Evolutionary conservation across 805 yeast genomes (phyloP).

Genomic region (Ogataea allantospora): DNA sequence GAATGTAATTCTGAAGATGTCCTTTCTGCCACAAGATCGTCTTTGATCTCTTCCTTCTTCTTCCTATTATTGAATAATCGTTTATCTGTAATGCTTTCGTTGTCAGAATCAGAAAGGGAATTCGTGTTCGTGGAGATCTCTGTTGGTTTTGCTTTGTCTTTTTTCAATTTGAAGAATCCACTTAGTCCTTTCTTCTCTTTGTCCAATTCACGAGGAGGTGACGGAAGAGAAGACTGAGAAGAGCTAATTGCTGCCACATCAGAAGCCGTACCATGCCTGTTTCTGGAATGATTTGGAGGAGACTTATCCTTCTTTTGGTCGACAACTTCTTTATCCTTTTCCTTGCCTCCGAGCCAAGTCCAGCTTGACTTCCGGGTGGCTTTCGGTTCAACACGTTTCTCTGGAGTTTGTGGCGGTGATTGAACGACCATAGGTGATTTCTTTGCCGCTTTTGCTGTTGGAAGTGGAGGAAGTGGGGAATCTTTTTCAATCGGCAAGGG

Average conservation of each 20-base stretch:
- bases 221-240: constrained; percentile 8
- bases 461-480: constrained; percentile 19
- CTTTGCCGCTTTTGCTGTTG: constrained; percentile 1
- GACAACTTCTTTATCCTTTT: constrained; percentile 8
- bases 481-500: constrained; percentile 14
- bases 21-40: neutral
- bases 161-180: constrained; percentile 29
- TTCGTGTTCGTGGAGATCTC: constrained; percentile 15
- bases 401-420: constrained; percentile 14
- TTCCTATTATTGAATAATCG: constrained; percentile 10
- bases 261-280: constrained; percentile 30
- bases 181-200: constrained; percentile 22
- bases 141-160: constrained; percentile 19
- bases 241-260: constrained; percentile 5
- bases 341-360: constrained; percentile 19
- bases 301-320: constrained; percentile 14
- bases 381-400: constrained; percentile 7
- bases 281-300: constrained; percentile 27
- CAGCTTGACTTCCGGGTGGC: constrained; percentile 15
- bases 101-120: constrained; percentile 21
- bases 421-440: neutral
- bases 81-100: constrained; percentile 24
- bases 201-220: constrained; percentile 14
- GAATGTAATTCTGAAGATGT: neutral
- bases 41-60: constrained; percentile 7